phyloP scores from a whole-genome alignment of 257 asterid genomes.

The Anisodus tanguticus region DNA sequence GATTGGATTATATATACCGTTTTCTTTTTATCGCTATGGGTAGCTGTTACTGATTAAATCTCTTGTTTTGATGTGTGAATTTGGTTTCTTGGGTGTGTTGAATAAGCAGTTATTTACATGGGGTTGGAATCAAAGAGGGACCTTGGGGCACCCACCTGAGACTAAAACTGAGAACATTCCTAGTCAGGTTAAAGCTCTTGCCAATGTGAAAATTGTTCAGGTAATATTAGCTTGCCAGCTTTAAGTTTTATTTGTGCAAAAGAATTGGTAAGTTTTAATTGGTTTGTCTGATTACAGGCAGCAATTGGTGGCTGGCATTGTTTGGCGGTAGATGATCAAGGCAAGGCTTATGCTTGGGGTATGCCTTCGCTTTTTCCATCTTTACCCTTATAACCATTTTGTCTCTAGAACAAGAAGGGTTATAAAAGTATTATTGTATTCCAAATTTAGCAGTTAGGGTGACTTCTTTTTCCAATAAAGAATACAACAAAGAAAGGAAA shows the following conservation, averaged over 20 bases:
- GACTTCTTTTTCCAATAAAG: neutral
- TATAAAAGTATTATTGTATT: neutral
- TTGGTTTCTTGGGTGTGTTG: slow-evolving; percentile 11
- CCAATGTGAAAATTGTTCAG: slow-evolving; percentile 86
- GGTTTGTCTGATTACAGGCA: slow-evolving; percentile 59
- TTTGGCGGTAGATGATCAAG: slow-evolving; percentile 97
- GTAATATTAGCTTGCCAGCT: slow-evolving; percentile 40
- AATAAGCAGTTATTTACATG: slow-evolving; percentile 79
- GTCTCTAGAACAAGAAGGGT: slow-evolving; percentile 18
- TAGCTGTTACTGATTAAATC: neutral
- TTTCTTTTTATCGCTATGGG: neutral
- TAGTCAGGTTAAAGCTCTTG: slow-evolving; percentile 84
- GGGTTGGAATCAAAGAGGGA: slow-evolving; percentile 99
- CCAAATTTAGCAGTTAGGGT: neutral
- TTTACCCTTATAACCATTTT: neutral
- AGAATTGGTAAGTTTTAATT: neutral
- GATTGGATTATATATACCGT: neutral
- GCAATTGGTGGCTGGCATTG: slow-evolving; percentile 99
- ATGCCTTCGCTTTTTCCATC: slow-evolving; percentile 31
- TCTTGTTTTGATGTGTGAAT: neutral
- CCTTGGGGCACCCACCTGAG: slow-evolving; percentile 91
- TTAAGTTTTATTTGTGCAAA: neutral
- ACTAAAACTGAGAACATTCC: slow-evolving; percentile 92
- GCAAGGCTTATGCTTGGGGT: slow-evolving; percentile 99
- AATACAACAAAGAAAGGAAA: neutral